These are phyloP conservation scores for Smittium culicis DNA, from an alignment of 371 early-diverging fungal species.

Conservation along the genomic window DNA sequence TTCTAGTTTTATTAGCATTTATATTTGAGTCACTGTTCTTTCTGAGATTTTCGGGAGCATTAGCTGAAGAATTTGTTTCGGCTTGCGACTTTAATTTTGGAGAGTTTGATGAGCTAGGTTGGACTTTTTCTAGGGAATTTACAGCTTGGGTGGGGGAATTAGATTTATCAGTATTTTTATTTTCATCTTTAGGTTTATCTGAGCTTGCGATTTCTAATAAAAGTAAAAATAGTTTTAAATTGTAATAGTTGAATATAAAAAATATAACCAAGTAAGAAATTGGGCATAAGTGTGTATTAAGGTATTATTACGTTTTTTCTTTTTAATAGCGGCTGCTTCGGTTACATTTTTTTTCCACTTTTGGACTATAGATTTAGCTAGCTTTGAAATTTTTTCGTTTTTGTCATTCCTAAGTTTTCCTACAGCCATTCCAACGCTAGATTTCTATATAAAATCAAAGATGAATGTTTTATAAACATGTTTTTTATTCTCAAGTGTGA, in stretches of 20 bases:
- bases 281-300: no score
- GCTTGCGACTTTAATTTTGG: background rate
- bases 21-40: background rate
- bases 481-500: background rate
- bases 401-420: slow-evolving; percentile 50
- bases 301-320: slow-evolving; percentile 7
- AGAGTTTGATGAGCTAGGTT: background rate
- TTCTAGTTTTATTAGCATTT: slow-evolving; percentile 15
- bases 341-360: slow-evolving; percentile 68
- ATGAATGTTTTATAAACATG: background rate
- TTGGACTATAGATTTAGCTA: slow-evolving; percentile 52
- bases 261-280: no score
- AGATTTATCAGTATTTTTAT: no score
- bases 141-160: no score
- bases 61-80: background rate
- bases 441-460: slow-evolving; percentile 33
- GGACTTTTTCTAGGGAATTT: background rate
- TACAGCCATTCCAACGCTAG: slow-evolving; percentile 61
- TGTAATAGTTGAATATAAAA: background rate
- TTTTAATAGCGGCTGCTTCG: slow-evolving; percentile 11
- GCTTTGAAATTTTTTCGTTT: slow-evolving; percentile 39
- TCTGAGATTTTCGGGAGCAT: background rate
- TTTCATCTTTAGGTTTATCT: background rate
- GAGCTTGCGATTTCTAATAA: slow-evolving; percentile 11
- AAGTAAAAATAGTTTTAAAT: background rate